Percentiles rank a stretch among this genome's conserved stretches.
Conservation (phyloP, 148 eudicot species). For the Rhododendron mucronatum region DNA sequence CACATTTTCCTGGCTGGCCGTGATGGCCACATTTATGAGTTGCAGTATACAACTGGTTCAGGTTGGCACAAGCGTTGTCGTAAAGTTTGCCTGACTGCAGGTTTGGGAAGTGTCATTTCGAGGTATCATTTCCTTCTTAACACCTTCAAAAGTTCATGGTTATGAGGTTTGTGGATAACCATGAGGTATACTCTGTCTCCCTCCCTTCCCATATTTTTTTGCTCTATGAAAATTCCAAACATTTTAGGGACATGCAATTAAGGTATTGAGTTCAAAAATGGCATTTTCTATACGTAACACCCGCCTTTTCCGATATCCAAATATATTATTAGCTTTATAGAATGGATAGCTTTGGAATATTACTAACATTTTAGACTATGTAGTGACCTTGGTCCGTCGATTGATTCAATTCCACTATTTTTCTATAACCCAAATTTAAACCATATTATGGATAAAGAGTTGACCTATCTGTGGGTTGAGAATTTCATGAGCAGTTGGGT, state of each 20-base stretch:
- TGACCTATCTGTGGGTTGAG: not conserved
- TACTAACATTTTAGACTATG: not conserved
- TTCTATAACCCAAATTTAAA: not conserved
- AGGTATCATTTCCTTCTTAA: slow-evolving; percentile 44
- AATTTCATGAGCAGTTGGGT: not conserved
- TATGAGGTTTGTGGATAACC: not conserved
- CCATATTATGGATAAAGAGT: not conserved
- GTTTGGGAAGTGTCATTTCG: slow-evolving; percentile 77
- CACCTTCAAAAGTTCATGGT: not conserved
- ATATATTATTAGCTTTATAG: not conserved
- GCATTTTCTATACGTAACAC: not conserved
- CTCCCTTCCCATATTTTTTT: not conserved
- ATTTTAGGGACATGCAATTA: not conserved
- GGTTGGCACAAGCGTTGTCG: slow-evolving; percentile 94
- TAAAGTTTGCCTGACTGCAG: slow-evolving; percentile 92
- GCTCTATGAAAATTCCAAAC: not conserved
- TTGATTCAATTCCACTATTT: not conserved
- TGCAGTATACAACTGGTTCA: slow-evolving; percentile 83
- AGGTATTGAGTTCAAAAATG: not conserved
- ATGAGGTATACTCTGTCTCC: not conserved
- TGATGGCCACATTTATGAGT: slow-evolving; percentile 91
- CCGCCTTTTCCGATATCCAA: not conserved
- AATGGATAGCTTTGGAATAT: not conserved
- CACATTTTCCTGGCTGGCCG: slow-evolving; percentile 90
- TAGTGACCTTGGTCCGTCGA: not conserved